Percentiles rank a stretch among this genome's conserved stretches.
These are phyloP conservation scores for Pseudoscleropodium purum DNA, from an alignment of 225 moss, liverwort and hornwort genomes.

Conservation along the genomic window DNA sequence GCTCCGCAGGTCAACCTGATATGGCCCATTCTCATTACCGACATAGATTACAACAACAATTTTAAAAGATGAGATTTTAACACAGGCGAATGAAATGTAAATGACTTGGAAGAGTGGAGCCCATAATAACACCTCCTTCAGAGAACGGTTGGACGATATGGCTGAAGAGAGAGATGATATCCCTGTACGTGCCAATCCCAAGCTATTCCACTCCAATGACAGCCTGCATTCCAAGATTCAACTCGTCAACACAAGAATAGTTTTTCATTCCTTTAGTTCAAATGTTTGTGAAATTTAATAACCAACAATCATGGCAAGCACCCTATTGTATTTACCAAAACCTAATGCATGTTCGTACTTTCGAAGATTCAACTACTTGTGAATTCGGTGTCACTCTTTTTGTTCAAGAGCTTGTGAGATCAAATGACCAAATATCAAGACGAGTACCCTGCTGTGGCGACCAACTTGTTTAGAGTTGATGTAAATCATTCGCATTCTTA, in stretches of 20 bases:
- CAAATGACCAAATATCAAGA: not conserved
- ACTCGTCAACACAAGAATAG: not conserved
- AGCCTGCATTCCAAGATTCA: conserved; percentile 3
- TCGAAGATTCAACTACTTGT: not conserved
- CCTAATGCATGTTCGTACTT: not conserved
- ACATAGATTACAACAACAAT: not conserved
- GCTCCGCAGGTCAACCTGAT: conserved; percentile 47
- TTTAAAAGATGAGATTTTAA: not conserved
- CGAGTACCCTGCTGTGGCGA: not conserved
- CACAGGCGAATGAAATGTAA: not conserved
- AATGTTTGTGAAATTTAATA: not conserved
- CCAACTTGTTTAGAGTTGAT: not conserved
- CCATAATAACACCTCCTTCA: conserved; percentile 16
- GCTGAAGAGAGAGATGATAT: conserved; percentile 40
- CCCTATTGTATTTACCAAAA: not conserved
- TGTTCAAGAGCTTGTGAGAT: not conserved
- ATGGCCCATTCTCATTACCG: not conserved
- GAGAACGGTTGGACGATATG: conserved; percentile 37
- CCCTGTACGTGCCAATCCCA: conserved; percentile 47
- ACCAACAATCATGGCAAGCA: not conserved
- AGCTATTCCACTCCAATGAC: conserved; percentile 50
- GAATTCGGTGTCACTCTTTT: not conserved
- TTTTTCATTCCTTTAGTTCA: not conserved
- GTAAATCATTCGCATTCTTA: not conserved
- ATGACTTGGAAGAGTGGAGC: not conserved